Percentiles rank a stretch among this genome's conserved stretches.
phyloP scores from a whole-genome alignment of 2,329 filamentous ascomycete species.

The Cladorrhinum sp. region DNA sequence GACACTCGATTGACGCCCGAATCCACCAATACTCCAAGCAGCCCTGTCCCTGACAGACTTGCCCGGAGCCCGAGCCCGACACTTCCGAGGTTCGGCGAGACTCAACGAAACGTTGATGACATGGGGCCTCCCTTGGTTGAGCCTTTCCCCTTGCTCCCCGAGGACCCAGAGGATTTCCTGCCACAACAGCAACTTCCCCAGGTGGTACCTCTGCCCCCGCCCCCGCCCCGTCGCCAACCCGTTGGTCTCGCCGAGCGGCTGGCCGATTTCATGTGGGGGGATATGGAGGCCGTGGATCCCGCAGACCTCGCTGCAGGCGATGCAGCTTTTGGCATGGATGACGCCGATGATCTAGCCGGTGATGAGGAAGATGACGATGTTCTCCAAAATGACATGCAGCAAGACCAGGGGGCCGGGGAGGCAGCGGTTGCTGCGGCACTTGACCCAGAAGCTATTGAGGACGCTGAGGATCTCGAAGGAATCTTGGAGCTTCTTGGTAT shows the following conservation, averaged over 20 bases:
- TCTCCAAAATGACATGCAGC: conserved; percentile 35
- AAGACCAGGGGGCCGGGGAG: conserved; percentile 58
- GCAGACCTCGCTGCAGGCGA: conserved; percentile 41
- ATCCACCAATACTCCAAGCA: background rate
- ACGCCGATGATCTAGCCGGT: conserved; percentile 30
- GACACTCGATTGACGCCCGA: background rate
- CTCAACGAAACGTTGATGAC: background rate
- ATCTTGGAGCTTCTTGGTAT: conserved; percentile 95
- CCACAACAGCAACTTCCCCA: background rate
- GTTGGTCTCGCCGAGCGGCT: conserved; percentile 43
- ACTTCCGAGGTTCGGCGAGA: background rate
- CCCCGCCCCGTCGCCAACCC: conserved; percentile 28
- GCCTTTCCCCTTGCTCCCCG: background rate
- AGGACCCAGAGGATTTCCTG: background rate
- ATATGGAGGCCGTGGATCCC: conserved; percentile 51
- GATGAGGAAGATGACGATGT: conserved; percentile 28
- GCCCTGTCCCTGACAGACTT: background rate
- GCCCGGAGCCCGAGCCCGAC: background rate
- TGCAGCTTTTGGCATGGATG: conserved; percentile 36
- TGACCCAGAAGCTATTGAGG: conserved; percentile 73
- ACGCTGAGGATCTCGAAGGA: conserved; percentile 92
- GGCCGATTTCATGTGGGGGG: conserved; percentile 62
- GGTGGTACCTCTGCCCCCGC: conserved; percentile 11
- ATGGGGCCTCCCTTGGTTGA: background rate
- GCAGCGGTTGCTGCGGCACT: conserved; percentile 66